Evolutionary conservation across 2,329 filamentous ascomycete genomes (phyloP).

Genomic region (Trichoderma sp.): DNA sequence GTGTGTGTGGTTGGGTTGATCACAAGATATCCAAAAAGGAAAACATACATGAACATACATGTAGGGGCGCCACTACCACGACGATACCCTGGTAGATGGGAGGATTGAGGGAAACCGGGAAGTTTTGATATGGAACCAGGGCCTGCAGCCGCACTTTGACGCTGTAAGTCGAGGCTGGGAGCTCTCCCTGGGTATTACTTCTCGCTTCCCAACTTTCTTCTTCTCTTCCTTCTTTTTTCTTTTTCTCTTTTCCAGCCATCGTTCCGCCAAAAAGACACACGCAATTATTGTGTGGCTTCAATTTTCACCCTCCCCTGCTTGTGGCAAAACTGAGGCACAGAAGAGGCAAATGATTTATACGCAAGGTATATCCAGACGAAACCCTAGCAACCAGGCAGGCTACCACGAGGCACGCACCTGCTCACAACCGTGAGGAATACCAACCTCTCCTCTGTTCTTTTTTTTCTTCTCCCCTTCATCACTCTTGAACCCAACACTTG

Average conservation of each 20-base stretch:
- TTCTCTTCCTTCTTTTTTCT: background rate
- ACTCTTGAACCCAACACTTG: background rate
- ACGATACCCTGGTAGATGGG: conserved; percentile 11
- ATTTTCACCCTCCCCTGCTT: no score
- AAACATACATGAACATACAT: background rate
- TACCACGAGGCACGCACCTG: conserved; percentile 5
- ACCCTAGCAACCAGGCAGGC: background rate
- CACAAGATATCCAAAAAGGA: conserved; percentile 14
- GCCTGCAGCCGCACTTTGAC: conserved; percentile 15
- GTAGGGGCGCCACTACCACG: conserved; percentile 13
- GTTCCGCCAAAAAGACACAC: background rate
- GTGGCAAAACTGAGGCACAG: background rate
- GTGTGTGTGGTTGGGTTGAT: conserved; percentile 13
- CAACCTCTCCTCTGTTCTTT: background rate
- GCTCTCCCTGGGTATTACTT: background rate
- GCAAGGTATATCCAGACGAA: background rate
- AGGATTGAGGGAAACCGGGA: conserved; percentile 17
- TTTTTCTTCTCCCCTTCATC: background rate
- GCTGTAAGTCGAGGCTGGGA: conserved; percentile 8
- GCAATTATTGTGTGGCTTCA: background rate
- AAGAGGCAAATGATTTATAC: background rate
- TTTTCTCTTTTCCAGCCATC: background rate
- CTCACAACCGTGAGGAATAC: background rate
- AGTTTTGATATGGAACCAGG: conserved; percentile 10
- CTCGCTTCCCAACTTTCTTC: background rate